Base-by-base conservation (phyloP, 371 early-diverging fungal species). In the Zancudomyces culisetae region DNA sequence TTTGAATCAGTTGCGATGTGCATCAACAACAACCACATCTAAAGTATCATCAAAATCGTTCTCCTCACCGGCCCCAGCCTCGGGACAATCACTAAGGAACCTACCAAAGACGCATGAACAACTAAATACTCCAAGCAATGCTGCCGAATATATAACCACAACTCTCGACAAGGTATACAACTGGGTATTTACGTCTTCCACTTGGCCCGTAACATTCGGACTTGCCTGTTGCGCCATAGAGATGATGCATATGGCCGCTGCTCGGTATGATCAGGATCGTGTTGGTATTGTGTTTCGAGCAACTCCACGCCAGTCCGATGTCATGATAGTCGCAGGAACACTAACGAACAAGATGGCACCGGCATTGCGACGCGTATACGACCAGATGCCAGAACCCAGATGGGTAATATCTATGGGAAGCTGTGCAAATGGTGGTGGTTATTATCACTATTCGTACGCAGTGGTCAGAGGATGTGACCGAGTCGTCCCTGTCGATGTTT, bases 271-370 rank as follows among this genome's bases (percentile, higher is more conserved):
- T 74, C 95, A 93, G 78, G 96, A 96, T 77, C 87, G 95, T 63
- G 68, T 90, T 54, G 94, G 95, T 69, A 90, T 96, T 68, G 86
- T 96, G 50, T 95, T 93, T 74, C 85, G 97, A 71, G 97, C 97
- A 24, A 81, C 91, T 15, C 97, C 97, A 27, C 87, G 97, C 69
- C 95, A 96, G 74, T 83, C 90, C 27, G 97, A 96, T 75, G 89
- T 92, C 51, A 94, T 96, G 95, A 96, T 96, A 72, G 95, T 96
- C 48, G 97, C 97, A 20, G 97, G 96, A 49, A 87, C 86, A 40
- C 71, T 96, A 59, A 95, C 95, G 50, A 96, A 96, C 78, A 96
- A 96, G 73, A 96, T 96, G 97, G 97, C 97, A 1, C 93, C 97
- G 43, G 90, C 91, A 13, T 73, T 96, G 56, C 79, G 97, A 56